These are phyloP conservation scores for Oidium heveae DNA, from an alignment of 2,329 filamentous ascomycete genomes.

Conservation along the genomic window DNA sequence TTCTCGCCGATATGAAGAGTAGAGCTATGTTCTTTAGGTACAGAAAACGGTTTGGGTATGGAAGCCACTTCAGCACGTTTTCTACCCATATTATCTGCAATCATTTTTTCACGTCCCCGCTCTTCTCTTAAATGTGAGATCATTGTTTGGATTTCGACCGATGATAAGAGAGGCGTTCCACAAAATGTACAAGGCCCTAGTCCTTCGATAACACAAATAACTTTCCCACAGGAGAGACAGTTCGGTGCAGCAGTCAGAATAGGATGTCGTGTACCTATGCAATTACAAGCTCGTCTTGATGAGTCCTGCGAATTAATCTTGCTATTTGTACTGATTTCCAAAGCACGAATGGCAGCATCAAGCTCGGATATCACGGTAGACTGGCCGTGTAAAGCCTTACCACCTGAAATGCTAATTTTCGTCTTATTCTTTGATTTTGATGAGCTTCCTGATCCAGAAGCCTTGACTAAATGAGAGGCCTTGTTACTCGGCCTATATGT, in stretches of 20 bases:
- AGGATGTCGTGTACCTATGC: constrained; percentile 68
- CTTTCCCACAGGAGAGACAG: constrained; percentile 77
- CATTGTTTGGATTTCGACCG: constrained; percentile 60
- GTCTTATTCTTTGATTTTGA: constrained; percentile 21
- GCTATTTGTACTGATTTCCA: constrained; percentile 85
- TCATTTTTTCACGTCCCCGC: constrained; percentile 67
- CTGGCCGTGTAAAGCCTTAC: constrained; percentile 58
- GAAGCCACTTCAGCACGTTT: constrained; percentile 38
- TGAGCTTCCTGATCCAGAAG: constrained; percentile 21
- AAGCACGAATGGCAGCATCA: constrained; percentile 59
- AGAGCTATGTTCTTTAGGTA: constrained; percentile 14
- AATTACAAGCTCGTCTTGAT: constrained; percentile 49
- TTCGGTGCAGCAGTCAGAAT: constrained; percentile 81
- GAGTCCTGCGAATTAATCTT: constrained; percentile 29
- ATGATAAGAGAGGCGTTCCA: constrained; percentile 42
- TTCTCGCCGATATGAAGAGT: background rate
- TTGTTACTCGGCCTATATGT: constrained; percentile 22
- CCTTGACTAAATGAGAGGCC: constrained; percentile 17
- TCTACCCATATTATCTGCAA: constrained; percentile 47
- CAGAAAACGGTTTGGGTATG: constrained; percentile 32
- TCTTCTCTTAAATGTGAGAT: constrained; percentile 63
- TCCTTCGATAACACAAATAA: constrained; percentile 84
- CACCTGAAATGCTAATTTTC: constrained; percentile 51
- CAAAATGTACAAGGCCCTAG: constrained; percentile 89
- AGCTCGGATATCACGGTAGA: constrained; percentile 47